Evolutionary conservation across 2,329 filamentous ascomycete genomes (phyloP).

Genomic region (Ceratocystis harringtonii): DNA sequence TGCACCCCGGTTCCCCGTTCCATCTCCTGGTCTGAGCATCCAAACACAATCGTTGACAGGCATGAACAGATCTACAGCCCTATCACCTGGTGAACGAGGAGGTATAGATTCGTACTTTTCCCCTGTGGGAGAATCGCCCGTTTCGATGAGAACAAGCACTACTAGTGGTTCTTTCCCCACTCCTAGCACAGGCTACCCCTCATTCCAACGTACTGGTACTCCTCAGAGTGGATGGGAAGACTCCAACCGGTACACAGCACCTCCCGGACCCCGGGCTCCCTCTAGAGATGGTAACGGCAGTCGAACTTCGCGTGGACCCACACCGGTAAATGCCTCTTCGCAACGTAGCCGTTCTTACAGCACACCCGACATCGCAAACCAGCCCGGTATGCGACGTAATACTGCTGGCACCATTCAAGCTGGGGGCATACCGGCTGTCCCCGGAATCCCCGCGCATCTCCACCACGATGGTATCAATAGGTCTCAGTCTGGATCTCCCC

Average conservation of each 20-base stretch:
- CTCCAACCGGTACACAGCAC: constrained; percentile 69
- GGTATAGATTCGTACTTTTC: constrained; percentile 83
- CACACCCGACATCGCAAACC: constrained; percentile 75
- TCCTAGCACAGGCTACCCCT: constrained; percentile 33
- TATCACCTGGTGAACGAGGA: constrained; percentile 44
- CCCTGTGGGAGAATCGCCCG: constrained; percentile 64
- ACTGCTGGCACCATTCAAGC: constrained; percentile 34
- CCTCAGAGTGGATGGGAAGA: constrained; percentile 58
- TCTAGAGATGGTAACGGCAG: constrained; percentile 50
- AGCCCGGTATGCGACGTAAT: constrained; percentile 41
- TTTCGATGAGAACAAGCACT: constrained; percentile 59
- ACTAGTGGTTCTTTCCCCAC: constrained; percentile 55
- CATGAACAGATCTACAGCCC: constrained; percentile 23
- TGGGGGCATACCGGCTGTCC: constrained; percentile 51
- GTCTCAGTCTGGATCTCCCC: constrained; percentile 70
- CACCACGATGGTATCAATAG: constrained; percentile 52
- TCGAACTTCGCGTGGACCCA: constrained; percentile 48
- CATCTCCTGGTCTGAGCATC: constrained; percentile 48
- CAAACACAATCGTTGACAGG: constrained; percentile 36
- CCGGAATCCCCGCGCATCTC: constrained; percentile 59
- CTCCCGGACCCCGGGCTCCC: constrained; percentile 66
- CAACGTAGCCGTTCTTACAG: constrained; percentile 79
- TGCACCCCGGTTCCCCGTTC: constrained; percentile 57
- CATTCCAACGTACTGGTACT: constrained; percentile 58
- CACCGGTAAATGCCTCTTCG: constrained; percentile 52